Conservation (phyloP, 73 alveolate species). For the Tetrahymena thermophila region DNA sequence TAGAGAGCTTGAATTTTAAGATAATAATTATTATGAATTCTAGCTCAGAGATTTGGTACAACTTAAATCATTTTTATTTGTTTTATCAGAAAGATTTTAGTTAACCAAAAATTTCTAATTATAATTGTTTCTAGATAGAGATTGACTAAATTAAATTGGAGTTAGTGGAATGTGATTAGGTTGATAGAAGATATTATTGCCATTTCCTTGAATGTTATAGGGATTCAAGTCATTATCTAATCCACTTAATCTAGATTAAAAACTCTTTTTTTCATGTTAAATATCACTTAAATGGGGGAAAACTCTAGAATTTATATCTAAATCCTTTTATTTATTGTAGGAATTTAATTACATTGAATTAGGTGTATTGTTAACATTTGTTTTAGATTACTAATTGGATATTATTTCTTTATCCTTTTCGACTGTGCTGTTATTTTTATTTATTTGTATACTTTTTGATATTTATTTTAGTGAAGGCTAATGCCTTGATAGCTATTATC, state of each 20-base stretch:
- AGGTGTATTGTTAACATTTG: background rate
- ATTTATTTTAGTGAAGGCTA: background rate
- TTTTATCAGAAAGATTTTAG: background rate
- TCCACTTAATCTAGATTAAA: background rate
- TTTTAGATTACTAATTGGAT: background rate
- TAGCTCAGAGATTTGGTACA: background rate
- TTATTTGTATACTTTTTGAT: background rate
- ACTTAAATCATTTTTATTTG: background rate
- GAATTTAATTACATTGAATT: background rate
- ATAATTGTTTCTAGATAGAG: background rate
- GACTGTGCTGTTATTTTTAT: background rate
- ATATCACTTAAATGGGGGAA: background rate
- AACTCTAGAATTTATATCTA: background rate
- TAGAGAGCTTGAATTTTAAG: background rate
- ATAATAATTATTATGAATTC: background rate
- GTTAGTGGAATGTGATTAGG: background rate
- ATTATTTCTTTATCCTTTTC: background rate
- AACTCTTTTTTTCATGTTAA: background rate
- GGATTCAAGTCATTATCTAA: background rate
- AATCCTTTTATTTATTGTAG: background rate
- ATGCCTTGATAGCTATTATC: background rate
- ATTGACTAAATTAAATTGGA: background rate
- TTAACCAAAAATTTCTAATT: background rate
- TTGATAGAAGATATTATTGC: background rate
- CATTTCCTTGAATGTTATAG: background rate